Conservation (phyloP, 768 basidiomycete species). For the Podaxis sp. region DNA sequence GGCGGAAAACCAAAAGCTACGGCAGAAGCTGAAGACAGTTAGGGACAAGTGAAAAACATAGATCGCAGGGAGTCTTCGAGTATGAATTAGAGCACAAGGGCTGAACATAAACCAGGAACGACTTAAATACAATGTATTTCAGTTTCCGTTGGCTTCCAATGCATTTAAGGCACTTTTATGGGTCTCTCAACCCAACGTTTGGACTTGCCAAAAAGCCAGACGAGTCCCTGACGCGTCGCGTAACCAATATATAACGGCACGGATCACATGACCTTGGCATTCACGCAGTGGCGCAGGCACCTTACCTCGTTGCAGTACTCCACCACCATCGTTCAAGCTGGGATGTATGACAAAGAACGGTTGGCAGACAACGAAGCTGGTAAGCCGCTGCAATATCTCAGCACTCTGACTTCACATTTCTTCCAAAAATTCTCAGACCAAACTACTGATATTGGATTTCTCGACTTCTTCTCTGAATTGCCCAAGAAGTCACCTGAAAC, state of each 20-base stretch:
- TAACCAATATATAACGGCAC: background rate
- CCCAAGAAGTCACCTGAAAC: conserved; percentile 68
- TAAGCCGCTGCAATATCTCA: background rate
- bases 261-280: background rate
- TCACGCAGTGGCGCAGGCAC: background rate
- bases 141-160: too few species aligned
- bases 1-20: background rate
- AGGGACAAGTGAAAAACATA: too few species aligned
- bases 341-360: conserved; percentile 16
- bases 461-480: conserved; percentile 63
- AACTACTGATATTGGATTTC: conserved; percentile 76
- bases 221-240: too few species aligned
- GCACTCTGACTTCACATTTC: background rate
- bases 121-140: too few species aligned
- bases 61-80: too few species aligned
- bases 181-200: too few species aligned
- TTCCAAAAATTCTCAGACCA: conserved; percentile 41
- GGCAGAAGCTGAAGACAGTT: background rate
- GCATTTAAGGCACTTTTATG: too few species aligned
- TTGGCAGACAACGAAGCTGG: background rate
- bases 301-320: background rate
- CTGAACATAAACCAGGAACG: too few species aligned
- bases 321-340: background rate
- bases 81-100: too few species aligned
- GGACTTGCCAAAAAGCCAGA: too few species aligned